Evolutionary conservation across 2,329 filamentous ascomycete genomes (phyloP).

Genomic region (Helotiales sp.): DNA sequence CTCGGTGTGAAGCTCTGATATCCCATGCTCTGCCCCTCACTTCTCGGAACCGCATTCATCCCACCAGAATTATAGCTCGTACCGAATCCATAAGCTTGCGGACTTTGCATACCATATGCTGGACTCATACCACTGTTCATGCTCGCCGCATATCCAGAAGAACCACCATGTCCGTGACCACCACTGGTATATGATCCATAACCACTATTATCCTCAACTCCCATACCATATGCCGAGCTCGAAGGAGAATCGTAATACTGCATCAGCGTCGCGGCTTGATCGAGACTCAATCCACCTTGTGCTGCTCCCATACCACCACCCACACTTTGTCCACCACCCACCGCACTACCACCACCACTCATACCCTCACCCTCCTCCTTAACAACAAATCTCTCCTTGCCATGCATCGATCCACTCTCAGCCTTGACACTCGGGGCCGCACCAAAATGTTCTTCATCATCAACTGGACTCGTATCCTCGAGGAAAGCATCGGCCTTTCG

Average conservation of each 20-base stretch:
- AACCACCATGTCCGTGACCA: constrained; percentile 4
- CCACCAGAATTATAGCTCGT: background rate
- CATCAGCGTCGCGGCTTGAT: constrained; percentile 20
- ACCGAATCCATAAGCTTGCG: constrained; percentile 12
- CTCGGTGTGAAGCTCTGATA: constrained; percentile 8
- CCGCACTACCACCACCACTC: too few species aligned
- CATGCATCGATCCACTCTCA: constrained; percentile 13
- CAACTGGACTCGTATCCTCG: constrained; percentile 21
- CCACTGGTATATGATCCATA: constrained; percentile 3
- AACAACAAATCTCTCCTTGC: constrained; percentile 17
- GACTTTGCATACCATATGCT: constrained; percentile 10
- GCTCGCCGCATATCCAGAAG: constrained; percentile 8
- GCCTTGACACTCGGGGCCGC: constrained; percentile 19
- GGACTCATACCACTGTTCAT: background rate
- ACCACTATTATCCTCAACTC: background rate
- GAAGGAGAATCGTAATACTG: constrained; percentile 23
- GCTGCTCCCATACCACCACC: too few species aligned
- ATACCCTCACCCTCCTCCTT: constrained; percentile 22
- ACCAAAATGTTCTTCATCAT: constrained; percentile 26
- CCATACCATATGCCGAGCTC: constrained; percentile 3
- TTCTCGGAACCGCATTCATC: constrained; percentile 3
- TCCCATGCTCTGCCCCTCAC: constrained; percentile 4
- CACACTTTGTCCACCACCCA: too few species aligned
- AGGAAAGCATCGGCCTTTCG: constrained; percentile 25
- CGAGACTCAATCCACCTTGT: constrained; percentile 15